Evolutionary conservation across 495 filamentous ascomycete species (phyloP), one percentile per base, ranked within the genome.

Genomic region (Evansstolkia leycettana): DNA sequence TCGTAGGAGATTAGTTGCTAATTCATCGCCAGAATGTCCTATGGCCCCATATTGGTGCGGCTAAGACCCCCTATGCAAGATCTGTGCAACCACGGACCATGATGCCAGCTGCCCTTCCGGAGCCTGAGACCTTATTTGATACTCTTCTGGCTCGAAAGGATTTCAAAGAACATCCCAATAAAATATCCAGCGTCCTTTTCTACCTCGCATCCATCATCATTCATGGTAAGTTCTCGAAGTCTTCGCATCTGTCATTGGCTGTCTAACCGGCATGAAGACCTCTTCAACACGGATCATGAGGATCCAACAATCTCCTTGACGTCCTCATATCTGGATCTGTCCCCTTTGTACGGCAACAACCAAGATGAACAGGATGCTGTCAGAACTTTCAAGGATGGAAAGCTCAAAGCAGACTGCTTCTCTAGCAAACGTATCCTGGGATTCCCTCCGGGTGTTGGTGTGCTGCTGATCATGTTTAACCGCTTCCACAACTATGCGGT

Each of bases 141-240:
- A 72, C 74, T 15, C 50, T 85, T 3, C 70, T 85, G 62, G 70
- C 67, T 28, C 66, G 82, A 17, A 70, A 73, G 33, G 52, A 68
- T 10, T 75, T 68, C 37, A 69, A 75, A 39, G 67, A 76, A 31
- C 78, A 83, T 57, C 75, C 79, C 3, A 88, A 82, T 47, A 81
- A 82, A 43, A 78, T 93, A 13, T 93, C 86, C 1, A 89, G 82
- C 47, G 69, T 93, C 37, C 60, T 95, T 9, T 95, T 87, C 67
- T 88, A 95, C 44, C 73, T 87, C 51, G 87, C 85, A 5, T 82
- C 77, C 11, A 84, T 93, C 37, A 88, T 94, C 41, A 93, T 90
- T 47, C 87, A 94, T 43, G 81, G 77, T 67, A 51, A 24, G 60
- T 40, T 14, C 12, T 7, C 3, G 2, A 26, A 13, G 17, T 19